phyloP scores from a whole-genome alignment of 1,284 basidiomycete genomes.

The Heterobasidion occidentale region DNA sequence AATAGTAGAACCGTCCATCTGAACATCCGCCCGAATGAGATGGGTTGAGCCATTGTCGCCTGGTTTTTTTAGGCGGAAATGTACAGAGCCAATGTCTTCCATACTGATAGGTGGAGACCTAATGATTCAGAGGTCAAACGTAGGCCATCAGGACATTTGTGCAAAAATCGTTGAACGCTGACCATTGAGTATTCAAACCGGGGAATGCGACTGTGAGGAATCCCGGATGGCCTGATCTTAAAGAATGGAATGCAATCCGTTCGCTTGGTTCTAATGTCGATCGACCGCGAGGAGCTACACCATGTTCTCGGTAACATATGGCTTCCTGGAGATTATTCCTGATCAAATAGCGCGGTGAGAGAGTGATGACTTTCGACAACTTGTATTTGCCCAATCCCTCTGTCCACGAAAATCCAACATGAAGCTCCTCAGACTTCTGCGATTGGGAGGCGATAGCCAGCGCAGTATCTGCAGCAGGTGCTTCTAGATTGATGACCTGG shows the following conservation, averaged over 20 bases:
- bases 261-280: constrained; percentile 65
- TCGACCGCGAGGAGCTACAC: constrained; percentile 61
- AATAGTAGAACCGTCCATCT: constrained; percentile 84
- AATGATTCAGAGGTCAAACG: neutral
- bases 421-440: constrained; percentile 72
- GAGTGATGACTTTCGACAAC: constrained; percentile 88
- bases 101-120: constrained; percentile 94
- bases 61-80: constrained; percentile 60
- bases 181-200: constrained; percentile 84
- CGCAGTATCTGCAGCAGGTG: constrained; percentile 85
- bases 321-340: constrained; percentile 72
- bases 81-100: constrained; percentile 82
- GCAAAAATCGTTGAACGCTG: constrained; percentile 15
- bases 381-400: constrained; percentile 97
- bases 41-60: constrained; percentile 36
- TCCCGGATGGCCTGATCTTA: constrained; percentile 62
- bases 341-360: constrained; percentile 88
- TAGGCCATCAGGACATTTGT: neutral
- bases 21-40: constrained; percentile 78
- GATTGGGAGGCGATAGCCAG: constrained; percentile 67
- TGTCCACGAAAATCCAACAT: constrained; percentile 87
- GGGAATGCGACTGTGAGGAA: constrained; percentile 82
- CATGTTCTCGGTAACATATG: constrained; percentile 83
- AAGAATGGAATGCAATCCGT: constrained; percentile 62
- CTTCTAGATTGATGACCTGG: constrained; percentile 85